These are phyloP conservation scores for Annulohypoxylon stygium DNA, from an alignment of 495 filamentous ascomycete genomes.

Conservation along the genomic window DNA sequence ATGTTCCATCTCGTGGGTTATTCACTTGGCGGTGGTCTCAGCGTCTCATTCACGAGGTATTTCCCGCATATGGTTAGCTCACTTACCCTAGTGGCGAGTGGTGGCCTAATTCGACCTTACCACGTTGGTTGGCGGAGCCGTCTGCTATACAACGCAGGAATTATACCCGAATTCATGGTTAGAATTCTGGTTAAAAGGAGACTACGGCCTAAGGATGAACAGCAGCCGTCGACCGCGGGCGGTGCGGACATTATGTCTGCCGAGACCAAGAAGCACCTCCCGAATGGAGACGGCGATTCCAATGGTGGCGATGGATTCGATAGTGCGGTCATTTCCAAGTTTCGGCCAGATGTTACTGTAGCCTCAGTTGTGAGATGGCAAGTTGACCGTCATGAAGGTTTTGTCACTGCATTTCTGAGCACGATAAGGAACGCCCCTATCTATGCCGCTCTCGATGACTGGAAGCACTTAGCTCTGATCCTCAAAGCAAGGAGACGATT, in stretches of 20 bases:
- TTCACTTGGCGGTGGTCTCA: constrained; percentile 85
- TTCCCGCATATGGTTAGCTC: constrained; percentile 76
- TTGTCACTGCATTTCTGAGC: constrained; percentile 64
- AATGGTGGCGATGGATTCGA: constrained; percentile 57
- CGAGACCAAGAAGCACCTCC: constrained; percentile 48
- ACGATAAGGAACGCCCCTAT: constrained; percentile 65
- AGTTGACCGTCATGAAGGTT: constrained; percentile 65
- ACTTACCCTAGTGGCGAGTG: constrained; percentile 79
- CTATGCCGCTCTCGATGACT: constrained; percentile 63
- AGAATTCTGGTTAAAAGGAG: constrained; percentile 66
- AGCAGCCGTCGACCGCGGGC: constrained; percentile 42
- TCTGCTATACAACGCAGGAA: constrained; percentile 70
- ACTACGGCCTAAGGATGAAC: constrained; percentile 57
- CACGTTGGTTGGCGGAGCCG: constrained; percentile 71
- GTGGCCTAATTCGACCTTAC: constrained; percentile 76
- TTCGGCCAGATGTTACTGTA: constrained; percentile 53
- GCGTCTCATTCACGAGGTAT: constrained; percentile 76
- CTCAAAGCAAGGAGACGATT: constrained; percentile 58
- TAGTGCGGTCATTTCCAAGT: constrained; percentile 57
- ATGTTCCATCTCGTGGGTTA: constrained; percentile 84
- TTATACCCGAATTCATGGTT: constrained; percentile 71
- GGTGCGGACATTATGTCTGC: constrained; percentile 26
- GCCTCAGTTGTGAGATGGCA: constrained; percentile 66
- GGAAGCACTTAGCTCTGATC: constrained; percentile 67
- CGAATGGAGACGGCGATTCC: constrained; percentile 50